A percentile compares a stretch with the other conserved stretches of the same genome.
Evolutionary conservation across 2,329 filamentous ascomycete genomes (phyloP).

Genomic region (Didymella keratinophila): DNA sequence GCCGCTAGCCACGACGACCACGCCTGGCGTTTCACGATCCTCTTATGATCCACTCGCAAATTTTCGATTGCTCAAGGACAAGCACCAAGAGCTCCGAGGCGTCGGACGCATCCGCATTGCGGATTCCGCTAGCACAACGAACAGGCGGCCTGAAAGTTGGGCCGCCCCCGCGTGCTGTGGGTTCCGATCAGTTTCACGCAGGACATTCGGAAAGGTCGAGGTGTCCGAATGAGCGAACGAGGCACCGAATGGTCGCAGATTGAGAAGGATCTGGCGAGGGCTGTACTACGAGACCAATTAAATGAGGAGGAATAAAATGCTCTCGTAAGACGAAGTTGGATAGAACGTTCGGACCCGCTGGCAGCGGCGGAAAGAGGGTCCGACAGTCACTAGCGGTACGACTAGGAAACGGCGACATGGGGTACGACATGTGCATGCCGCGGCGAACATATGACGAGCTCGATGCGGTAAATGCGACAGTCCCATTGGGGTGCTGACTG

Average conservation of each 20-base stretch:
- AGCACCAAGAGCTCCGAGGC: slow-evolving; percentile 5
- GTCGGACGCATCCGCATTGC: slow-evolving; percentile 1
- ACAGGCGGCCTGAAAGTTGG: slow-evolving; percentile 7
- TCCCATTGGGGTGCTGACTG: neutral
- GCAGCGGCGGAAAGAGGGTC: slow-evolving; percentile 13
- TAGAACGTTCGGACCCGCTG: slow-evolving; percentile 2
- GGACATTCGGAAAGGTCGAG: neutral
- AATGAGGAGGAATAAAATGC: neutral
- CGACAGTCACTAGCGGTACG: slow-evolving; percentile 4
- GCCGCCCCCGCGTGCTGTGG: neutral
- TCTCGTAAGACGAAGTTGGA: neutral
- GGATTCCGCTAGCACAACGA: neutral
- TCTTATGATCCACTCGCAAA: slow-evolving; percentile 12
- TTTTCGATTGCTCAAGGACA: slow-evolving; percentile 1
- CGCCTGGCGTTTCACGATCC: neutral
- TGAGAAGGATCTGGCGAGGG: neutral
- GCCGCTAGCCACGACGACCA: neutral
- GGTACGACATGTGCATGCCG: slow-evolving; percentile 11
- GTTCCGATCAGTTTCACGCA: neutral
- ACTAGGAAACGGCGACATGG: slow-evolving; percentile 11
- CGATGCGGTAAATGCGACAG: neutral
- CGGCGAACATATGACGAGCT: neutral
- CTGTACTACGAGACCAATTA: neutral
- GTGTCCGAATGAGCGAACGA: neutral
- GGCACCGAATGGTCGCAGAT: neutral